Evolutionary conservation across 805 yeast genomes (phyloP), one percentile per base, ranked within the genome.

Genomic region (Suhomyces kilbournensis): DNA sequence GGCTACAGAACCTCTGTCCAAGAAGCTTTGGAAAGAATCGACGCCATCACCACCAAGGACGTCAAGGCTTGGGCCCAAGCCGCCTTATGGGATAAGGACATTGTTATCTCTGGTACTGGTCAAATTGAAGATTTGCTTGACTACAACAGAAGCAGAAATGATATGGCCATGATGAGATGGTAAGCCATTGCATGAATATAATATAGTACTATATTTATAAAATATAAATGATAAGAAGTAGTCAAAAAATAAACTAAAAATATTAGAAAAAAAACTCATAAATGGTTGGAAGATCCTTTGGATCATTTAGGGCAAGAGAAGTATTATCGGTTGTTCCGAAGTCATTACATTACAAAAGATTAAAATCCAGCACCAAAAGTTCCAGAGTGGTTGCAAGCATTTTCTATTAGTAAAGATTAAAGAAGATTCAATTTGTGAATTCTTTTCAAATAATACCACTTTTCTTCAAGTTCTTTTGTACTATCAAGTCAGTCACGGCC

Each of bases 401-500:
- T 22, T 22, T 3, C 26, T 25, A 26, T 2, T 9, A 26, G 14
- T 26, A 12, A 9, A 9, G 30, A 26, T 26, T 22, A 7, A 25
- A 25, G 7, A 7, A 10, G 28, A 7, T 23, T 7, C 25, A 25
- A 25, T 25, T 25, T 22, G 2, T 17, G 14, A n/a, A n/a, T n/a
- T n/a, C n/a, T n/a, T n/a, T 20, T 10, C 10, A 88, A 59, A 88
- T 77, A 46, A 90, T 72, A 4, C 97, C 97, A 64, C 90, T 85
- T 62, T 80, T 82, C 68, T 85, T 83, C 66, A 93, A 70, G 64
- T 88, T 92, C 61, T 88, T 88, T 65, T 88, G 93, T 28, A 93
- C 81, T 46, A 94, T 82, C 82, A 90, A 78, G 71, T 94, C 98
- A 0, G 97, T 90, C 7, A 91, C 97, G 0, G 98, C 97, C 3